Conservation (phyloP, 2,329 filamentous ascomycete species). For the Colletotrichum incanum region DNA sequence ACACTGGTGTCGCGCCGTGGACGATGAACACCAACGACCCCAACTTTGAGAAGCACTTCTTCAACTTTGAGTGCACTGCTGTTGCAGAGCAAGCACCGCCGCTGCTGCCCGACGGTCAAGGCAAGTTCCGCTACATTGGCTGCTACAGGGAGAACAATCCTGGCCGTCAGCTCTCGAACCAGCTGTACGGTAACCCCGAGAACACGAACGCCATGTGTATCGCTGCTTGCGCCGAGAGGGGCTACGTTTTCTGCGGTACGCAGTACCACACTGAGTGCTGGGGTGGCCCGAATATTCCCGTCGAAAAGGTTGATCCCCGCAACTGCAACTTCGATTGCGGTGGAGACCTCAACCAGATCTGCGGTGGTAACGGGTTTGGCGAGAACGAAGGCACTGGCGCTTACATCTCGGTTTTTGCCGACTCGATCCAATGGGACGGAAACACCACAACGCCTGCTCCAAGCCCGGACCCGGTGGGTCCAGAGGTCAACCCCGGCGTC, state of each 20-base stretch:
- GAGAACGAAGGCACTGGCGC: slow-evolving; percentile 50
- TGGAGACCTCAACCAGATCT: slow-evolving; percentile 65
- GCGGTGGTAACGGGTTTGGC: slow-evolving; percentile 65
- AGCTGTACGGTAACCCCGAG: slow-evolving; percentile 57
- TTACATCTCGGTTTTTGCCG: slow-evolving; percentile 66
- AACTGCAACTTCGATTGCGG: slow-evolving; percentile 69
- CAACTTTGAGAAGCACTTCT: slow-evolving; percentile 64
- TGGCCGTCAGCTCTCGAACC: slow-evolving; percentile 63
- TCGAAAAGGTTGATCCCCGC: slow-evolving; percentile 57
- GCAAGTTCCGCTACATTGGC: slow-evolving; percentile 67
- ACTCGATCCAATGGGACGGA: slow-evolving; percentile 50
- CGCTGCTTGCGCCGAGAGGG: slow-evolving; percentile 55
- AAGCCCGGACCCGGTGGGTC: slow-evolving; percentile 44
- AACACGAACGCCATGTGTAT: slow-evolving; percentile 65
- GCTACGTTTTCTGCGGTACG: slow-evolving; percentile 62
- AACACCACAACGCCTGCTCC: slow-evolving; percentile 47
- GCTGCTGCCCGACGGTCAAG: slow-evolving; percentile 59
- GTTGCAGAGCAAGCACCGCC: slow-evolving; percentile 69
- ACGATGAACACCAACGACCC: slow-evolving; percentile 72
- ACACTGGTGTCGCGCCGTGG: slow-evolving; percentile 65
- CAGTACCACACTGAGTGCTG: slow-evolving; percentile 70
- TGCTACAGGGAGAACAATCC: slow-evolving; percentile 73
- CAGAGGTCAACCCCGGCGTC: slow-evolving; percentile 57
- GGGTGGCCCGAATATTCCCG: slow-evolving; percentile 66
- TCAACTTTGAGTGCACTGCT: slow-evolving; percentile 68